A percentile compares a stretch with the other conserved stretches of the same genome.
phyloP scores from a whole-genome alignment of 768 basidiomycete genomes.

The Xerocomus spinulosus region DNA sequence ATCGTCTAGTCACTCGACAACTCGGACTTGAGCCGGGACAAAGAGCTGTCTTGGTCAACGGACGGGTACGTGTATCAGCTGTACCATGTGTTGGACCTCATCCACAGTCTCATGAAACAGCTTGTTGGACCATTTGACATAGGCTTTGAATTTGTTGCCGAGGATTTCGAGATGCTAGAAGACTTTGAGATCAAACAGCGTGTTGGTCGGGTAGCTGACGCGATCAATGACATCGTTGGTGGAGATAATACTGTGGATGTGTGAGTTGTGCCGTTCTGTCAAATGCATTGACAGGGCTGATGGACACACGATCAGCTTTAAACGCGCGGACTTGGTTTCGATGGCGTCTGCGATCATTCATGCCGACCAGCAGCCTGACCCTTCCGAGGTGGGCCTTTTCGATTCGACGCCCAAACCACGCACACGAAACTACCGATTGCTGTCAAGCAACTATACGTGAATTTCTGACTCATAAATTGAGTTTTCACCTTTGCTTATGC shows the following conservation, averaged over 20 bases:
- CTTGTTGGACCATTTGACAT: constrained; percentile 66
- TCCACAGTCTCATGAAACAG: constrained; percentile 35
- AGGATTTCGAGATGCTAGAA: constrained; percentile 72
- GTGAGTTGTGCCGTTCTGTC: constrained; percentile 30
- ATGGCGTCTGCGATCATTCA: constrained; percentile 70
- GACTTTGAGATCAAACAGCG: constrained; percentile 72
- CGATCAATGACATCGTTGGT: constrained; percentile 53
- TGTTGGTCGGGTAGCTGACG: constrained; percentile 60
- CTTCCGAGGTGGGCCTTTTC: constrained; percentile 67
- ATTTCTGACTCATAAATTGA: constrained; percentile 22
- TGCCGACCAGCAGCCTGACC: constrained; percentile 65
- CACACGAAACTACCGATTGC: constrained; percentile 51
- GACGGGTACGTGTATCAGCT: constrained; percentile 53
- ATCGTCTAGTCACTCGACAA: constrained; percentile 48
- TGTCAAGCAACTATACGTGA: constrained; percentile 65
- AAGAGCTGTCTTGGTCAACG: constrained; percentile 71
- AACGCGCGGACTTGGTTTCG: constrained; percentile 56
- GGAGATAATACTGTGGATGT: constrained; percentile 35
- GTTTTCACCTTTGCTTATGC: not conserved
- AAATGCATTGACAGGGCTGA: not conserved
- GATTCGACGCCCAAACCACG: constrained; percentile 60
- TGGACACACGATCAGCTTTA: constrained; percentile 35
- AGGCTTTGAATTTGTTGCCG: constrained; percentile 51
- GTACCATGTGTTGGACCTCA: constrained; percentile 1
- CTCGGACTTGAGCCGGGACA: constrained; percentile 58